Percentiles rank a stretch among this genome's conserved stretches.
Evolutionary conservation across 371 early-diverging fungal genomes (phyloP).

Genomic region (Amoeboaphelidium protococcarum): DNA sequence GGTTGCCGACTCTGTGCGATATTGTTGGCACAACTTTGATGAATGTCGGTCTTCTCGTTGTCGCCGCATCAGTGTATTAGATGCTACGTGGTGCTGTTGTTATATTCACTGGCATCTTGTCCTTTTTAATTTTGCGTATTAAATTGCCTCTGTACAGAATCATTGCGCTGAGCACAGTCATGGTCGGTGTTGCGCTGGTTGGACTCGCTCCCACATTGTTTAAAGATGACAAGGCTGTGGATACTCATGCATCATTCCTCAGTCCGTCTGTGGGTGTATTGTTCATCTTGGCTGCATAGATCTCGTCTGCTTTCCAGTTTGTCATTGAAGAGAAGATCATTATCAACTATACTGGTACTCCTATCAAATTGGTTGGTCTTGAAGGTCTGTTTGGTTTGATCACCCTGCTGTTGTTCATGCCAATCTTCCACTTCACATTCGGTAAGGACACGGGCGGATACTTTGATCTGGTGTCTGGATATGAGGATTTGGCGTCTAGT

Average conservation of each 20-base stretch:
- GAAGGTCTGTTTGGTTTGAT: conserved; percentile 74
- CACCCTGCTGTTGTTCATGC: conserved; percentile 35
- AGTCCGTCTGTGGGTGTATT: conserved; percentile 30
- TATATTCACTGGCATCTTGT: conserved; percentile 65
- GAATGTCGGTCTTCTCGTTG: conserved; percentile 76
- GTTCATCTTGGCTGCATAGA: conserved; percentile 61
- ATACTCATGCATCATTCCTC: not conserved
- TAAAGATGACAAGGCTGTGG: not conserved
- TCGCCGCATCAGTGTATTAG: conserved; percentile 77
- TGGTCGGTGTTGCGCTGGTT: conserved; percentile 54
- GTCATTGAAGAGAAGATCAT: conserved; percentile 82
- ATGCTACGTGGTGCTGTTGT: conserved; percentile 89
- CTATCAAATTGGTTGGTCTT: conserved; percentile 67
- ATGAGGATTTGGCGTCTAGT: conserved; percentile 32
- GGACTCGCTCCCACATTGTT: conserved; percentile 13
- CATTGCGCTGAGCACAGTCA: conserved; percentile 47
- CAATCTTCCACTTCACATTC: conserved; percentile 37
- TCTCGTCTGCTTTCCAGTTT: conserved; percentile 75
- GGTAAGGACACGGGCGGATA: conserved; percentile 33
- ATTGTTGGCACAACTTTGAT: conserved; percentile 75
- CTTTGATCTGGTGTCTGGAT: conserved; percentile 52
- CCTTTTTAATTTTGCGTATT: conserved; percentile 49
- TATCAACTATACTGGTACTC: conserved; percentile 37
- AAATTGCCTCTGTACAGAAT: conserved; percentile 46
- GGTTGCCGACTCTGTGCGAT: conserved; percentile 76